These are phyloP conservation scores for Corynespora cassiicola DNA, from an alignment of 2,329 filamentous ascomycete genomes.

Conservation along the genomic window DNA sequence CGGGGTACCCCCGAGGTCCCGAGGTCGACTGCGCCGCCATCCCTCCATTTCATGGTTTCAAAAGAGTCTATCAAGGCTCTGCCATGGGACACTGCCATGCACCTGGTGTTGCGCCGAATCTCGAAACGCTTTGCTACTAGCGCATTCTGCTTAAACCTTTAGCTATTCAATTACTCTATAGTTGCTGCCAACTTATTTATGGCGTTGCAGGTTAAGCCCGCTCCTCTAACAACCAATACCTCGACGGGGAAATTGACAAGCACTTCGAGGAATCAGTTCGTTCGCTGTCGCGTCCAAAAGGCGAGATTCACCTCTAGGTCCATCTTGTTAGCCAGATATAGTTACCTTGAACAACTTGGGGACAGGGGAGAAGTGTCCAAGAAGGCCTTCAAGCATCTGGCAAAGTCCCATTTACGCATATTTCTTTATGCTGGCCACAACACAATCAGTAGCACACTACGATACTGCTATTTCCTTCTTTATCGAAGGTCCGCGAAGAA, in stretches of 20 bases:
- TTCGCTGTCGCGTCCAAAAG: slow-evolving; percentile 2
- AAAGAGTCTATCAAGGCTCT: slow-evolving; percentile 11
- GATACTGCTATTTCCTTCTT: slow-evolving; percentile 16
- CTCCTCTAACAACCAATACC: slow-evolving; percentile 16
- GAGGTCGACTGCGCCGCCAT: too few species aligned
- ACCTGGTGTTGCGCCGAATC: slow-evolving; percentile 11
- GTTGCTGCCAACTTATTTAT: slow-evolving; percentile 11
- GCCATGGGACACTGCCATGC: slow-evolving; percentile 13
- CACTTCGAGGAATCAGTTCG: slow-evolving; percentile 14
- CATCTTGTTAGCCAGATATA: slow-evolving; percentile 9
- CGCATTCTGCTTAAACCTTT: slow-evolving; percentile 23
- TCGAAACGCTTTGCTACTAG: slow-evolving; percentile 30
- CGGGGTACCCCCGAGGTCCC: too few species aligned
- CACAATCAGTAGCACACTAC: slow-evolving; percentile 34
- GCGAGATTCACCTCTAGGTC: slow-evolving; percentile 3
- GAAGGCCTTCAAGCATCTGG: slow-evolving; percentile 22
- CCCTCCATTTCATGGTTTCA: slow-evolving; percentile 17
- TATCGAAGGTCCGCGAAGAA: too few species aligned
- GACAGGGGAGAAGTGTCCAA: slow-evolving; percentile 6
- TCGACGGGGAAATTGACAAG: slow-evolving; percentile 19
- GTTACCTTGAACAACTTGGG: slow-evolving; percentile 1
- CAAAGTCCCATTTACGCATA: slow-evolving; percentile 28
- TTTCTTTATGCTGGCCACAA: slow-evolving; percentile 41
- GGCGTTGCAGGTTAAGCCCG: slow-evolving; percentile 14
- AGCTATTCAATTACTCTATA: slow-evolving; percentile 20